Evolutionary conservation across 164 flowering plant genomes (phyloP).

Genomic region (grape (Vitis vinifera)): DNA sequence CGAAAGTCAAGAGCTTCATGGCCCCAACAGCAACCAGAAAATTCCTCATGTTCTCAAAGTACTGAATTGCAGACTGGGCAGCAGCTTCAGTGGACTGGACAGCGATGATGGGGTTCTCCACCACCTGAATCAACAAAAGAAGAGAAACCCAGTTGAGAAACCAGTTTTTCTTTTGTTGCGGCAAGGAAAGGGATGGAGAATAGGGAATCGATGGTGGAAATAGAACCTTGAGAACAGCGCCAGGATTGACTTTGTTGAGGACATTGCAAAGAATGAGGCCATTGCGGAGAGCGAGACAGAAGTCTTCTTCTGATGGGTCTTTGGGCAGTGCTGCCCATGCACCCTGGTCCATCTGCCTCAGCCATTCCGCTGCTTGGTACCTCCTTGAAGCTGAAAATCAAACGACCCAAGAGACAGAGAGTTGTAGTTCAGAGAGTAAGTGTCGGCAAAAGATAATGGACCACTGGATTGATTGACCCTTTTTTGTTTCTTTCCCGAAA

Average conservation of each 20-base stretch:
- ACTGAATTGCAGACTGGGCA: constrained; percentile 87
- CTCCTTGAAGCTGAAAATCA: constrained; percentile 58
- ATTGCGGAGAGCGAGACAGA: constrained; percentile 72
- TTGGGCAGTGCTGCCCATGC: constrained; percentile 50
- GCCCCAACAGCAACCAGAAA: constrained; percentile 75
- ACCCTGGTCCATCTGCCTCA: constrained; percentile 67
- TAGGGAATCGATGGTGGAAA: neutral
- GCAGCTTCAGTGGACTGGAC: constrained; percentile 68
- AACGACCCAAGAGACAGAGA: too few relatives aligned
- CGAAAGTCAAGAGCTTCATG: constrained; percentile 81
- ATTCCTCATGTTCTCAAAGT: constrained; percentile 89
- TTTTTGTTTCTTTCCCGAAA: neutral
- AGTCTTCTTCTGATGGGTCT: constrained; percentile 78
- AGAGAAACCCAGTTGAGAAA: too few relatives aligned
- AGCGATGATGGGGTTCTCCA: constrained; percentile 62
- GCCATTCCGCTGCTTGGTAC: constrained; percentile 78
- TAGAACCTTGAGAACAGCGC: constrained; percentile 76
- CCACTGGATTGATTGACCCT: neutral
- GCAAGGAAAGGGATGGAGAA: neutral
- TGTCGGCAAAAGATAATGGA: neutral
- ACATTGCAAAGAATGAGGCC: constrained; percentile 92
- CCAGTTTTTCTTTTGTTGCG: too few relatives aligned
- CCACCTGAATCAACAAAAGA: constrained; percentile 48
- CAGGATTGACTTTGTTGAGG: constrained; percentile 88
- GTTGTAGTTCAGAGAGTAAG: too few relatives aligned